Conservation (phyloP, 257 asterid genomes). For the Penstemon barbatus region DNA sequence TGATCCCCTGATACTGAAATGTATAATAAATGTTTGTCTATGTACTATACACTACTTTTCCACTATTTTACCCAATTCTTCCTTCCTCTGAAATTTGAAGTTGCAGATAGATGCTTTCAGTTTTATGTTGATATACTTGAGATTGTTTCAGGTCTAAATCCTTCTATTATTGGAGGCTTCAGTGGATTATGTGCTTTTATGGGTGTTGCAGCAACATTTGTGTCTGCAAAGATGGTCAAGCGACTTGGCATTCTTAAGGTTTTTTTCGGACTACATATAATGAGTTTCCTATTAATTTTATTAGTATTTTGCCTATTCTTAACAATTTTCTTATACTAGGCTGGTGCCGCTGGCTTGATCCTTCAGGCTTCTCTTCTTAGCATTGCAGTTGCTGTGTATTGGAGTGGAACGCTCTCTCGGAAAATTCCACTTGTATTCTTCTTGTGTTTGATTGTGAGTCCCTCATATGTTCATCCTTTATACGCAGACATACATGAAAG, state of each 20-base stretch:
- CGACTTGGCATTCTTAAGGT: constrained; percentile 80
- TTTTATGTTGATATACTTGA: constrained; percentile 15
- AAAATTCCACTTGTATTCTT: constrained; percentile 64
- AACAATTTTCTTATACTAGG: constrained; percentile 49
- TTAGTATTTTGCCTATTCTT: constrained; percentile 23
- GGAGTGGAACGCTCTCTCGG: constrained; percentile 73
- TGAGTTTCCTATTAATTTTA: constrained; percentile 9
- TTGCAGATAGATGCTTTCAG: background rate
- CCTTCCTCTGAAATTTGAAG: constrained; percentile 9
- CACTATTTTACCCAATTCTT: background rate
- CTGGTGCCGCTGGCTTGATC: constrained; percentile 94
- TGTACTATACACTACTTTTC: background rate
- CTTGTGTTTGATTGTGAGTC: constrained; percentile 82
- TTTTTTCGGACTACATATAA: constrained; percentile 8
- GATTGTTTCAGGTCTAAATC: constrained; percentile 69
- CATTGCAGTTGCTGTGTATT: constrained; percentile 78
- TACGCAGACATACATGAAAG: constrained; percentile 11
- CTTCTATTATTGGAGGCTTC: constrained; percentile 89
- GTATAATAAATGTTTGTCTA: background rate
- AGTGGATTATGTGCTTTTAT: constrained; percentile 88
- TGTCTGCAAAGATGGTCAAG: constrained; percentile 79
- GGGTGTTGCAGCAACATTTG: constrained; percentile 92
- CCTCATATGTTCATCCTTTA: constrained; percentile 11
- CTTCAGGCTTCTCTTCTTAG: constrained; percentile 87
- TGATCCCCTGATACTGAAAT: constrained; percentile 18